phyloP scores from a whole-genome alignment of 352 stramenopile species.

The Achlya hypogyna region DNA sequence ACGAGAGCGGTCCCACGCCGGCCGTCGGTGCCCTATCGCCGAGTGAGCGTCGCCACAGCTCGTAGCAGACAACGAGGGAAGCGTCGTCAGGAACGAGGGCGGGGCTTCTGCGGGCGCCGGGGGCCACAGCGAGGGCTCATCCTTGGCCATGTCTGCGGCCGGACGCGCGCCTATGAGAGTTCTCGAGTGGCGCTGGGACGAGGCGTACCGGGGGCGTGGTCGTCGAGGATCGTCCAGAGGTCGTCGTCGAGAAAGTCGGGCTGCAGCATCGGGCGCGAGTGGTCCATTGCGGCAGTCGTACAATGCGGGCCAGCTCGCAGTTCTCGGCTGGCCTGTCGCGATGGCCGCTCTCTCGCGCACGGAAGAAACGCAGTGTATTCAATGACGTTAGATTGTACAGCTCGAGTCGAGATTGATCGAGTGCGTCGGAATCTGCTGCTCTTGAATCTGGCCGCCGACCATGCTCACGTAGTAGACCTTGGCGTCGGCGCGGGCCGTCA shows the following conservation, averaged over 20 bases:
- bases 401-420: neutral
- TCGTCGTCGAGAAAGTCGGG: neutral
- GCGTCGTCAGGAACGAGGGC: no score
- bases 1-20: neutral
- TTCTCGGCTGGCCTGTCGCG: no score
- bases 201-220: neutral
- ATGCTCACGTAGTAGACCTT: constrained; percentile 21
- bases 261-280: no score
- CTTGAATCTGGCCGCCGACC: neutral
- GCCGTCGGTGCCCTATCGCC: no score
- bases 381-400: neutral
- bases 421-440: constrained; percentile 9
- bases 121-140: neutral
- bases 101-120: no score
- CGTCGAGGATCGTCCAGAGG: neutral
- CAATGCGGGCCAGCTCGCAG: no score
- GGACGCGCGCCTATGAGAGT: neutral
- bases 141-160: neutral
- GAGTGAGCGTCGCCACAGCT: neutral
- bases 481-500: constrained; percentile 13
- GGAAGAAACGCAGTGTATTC: no score
- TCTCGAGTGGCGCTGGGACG: neutral
- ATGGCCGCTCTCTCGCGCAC: no score
- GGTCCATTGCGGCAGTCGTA: no score
- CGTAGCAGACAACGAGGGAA: no score